Evolutionary conservation across 2,329 filamentous ascomycete species (phyloP), one percentile per base, ranked within the genome.

Genomic region (Aspergillus ruber): DNA sequence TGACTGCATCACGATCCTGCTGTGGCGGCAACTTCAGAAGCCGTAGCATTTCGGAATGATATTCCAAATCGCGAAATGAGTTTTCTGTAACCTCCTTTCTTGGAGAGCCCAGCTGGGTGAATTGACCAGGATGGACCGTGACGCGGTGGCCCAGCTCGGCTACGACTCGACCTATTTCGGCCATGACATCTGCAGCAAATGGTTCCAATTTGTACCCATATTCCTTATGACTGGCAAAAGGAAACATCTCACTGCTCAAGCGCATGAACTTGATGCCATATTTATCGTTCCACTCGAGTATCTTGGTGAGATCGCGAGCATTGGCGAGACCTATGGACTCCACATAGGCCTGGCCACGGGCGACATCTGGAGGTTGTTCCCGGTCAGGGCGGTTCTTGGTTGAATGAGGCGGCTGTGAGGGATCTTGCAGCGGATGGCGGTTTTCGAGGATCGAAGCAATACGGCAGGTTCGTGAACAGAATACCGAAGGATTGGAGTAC

Each of bases 201-300:
- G 87, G 85, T 0, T 83, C 84, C 10, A 97, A 76, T 56, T 82
- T 85, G 67, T 97, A 97, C 0, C 90, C 91, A 55, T 95, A 85
- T 52, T 88, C 85, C 20, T 80, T 78, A 60, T 97, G 91, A 54
- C 88, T 94, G 1, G 91, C 91, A 65, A 96, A 96, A 0, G 91
- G 91, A 55, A 97, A 97, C 87, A 96, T 96, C 58, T 96, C 91
- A 46, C 88, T 95, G 56, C 88, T 95, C 17, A 97, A 74, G 1
- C 91, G 82, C 80, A 97, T 82, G 65, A 97, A 96, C 56, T 83
- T 90, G 69, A 97, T 97, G 35, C 85, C 84, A 55, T 91, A 96
- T 56, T 82, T 86, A 54, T 94, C 85, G 61, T 97, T 96, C 91
- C 91, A 97, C 1, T 82, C 79, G 7, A 96, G 61, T 81, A 96